Base-by-base conservation (phyloP, 2,329 filamentous ascomycete species). In the Colletotrichum acutatum region DNA sequence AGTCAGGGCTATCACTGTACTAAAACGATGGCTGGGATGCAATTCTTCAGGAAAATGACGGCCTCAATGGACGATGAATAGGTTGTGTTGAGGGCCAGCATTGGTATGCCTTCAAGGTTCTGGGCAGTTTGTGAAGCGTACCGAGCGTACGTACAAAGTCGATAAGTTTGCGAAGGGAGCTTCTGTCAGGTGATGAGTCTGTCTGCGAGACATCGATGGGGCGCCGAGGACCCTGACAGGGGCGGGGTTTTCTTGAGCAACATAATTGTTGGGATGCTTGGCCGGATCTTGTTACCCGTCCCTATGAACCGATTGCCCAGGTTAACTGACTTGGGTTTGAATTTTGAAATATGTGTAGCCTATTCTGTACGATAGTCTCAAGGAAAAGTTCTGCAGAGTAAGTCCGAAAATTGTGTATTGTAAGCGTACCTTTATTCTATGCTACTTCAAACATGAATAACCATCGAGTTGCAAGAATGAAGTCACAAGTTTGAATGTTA, bases 21-120 rank as follows among this genome's bases (percentile, higher is more conserved):
- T 66, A 74, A 46, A 22, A 60, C 14, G 30, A 63, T 57, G 53
- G 34, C 26, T 67, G 57, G 74, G 68, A 69, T 57, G 22, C 22
- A 37, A 46, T 63, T 69, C 42, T 70, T 69, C 53, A 59, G 22
- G 32, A 24, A 46, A 37, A 34, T 49, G 54, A 59, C 28, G 37
- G 26, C 42, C 22, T 26, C 5, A 28, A 37, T 19, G 19, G 30
- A 22, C 24, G 19, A 54, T 49, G 22, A 30, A 37, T 11, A 9
- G 24, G n/a, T 61, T n/a, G 9, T 26, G 16, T 52, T n/a, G 11
- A 32, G n/a, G 32, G 24, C 30, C 65, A 57, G 34, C 56, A 61
- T 22, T 49, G 8, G 7, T 49, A 49, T n/a, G 42, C 19, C 37
- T 42, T 42, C 37, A n/a, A 37, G 4, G 19, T 28, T 22, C 32